Evolutionary conservation across 2,329 filamentous ascomycete species (phyloP), one percentile per base, ranked within the genome.

Genomic region (Cercospora janseana): DNA sequence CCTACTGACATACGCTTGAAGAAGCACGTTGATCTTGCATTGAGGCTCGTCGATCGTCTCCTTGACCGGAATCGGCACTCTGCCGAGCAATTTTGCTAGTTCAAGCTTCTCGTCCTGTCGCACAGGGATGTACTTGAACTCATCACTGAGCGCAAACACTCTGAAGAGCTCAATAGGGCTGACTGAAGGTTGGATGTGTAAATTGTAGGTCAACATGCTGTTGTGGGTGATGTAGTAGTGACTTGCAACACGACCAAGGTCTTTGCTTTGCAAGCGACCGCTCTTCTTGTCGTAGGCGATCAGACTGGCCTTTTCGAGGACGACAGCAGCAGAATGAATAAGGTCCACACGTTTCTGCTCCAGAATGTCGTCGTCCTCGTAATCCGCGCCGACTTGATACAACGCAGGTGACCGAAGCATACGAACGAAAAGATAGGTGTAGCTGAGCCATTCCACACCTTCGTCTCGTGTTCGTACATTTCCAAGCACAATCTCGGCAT

Each of bases 41-140:
- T 95, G 90, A 1, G 93, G 85, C 71, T 98, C 93, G 66, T 98
- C 93, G 43, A 97, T 91, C 61, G 89, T 89, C 72, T 98, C 93
- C 71, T 98, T 98, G 61, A 98, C 90, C 3, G 93, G 93, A 48
- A 98, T 90, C 1, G 93, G 93, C 0, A 98, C 93, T 59, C 87
- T 81, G 7, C 86, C 86, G 16, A 98, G 78, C 24, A 98, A 77
- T 69, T 97, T 96, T 4, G 90, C 90, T 46, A 98, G 78, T 70
- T 98, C 93, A 24, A 98, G 77, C 75, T 97, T 97, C 75, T 98
- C 93, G 63, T 98, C 93, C 65, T 96, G 91, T 32, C 93, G 86
- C 27, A 98, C 92, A 2, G 93, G 93, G 32, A 98, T 98, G 69
- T 95, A 98, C 70, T 96, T 97, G 79, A 98, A 98, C 70, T 98